Percentiles rank a stretch among this genome's conserved stretches.
phyloP scores from a whole-genome alignment of 1,139 yeast species.

The Debaryomyces coudertii region DNA sequence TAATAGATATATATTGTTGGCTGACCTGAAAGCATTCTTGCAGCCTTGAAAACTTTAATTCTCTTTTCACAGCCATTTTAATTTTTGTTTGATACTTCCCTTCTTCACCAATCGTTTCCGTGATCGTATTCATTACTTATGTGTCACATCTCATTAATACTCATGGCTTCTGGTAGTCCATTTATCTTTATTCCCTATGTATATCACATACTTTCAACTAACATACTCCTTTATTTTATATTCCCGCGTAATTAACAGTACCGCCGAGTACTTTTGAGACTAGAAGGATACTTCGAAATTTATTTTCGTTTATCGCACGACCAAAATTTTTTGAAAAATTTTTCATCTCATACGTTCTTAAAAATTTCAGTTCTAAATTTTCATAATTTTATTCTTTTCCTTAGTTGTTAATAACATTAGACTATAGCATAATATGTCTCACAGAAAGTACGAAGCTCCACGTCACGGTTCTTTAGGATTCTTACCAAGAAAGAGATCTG shows the following conservation, averaged over 20 bases:
- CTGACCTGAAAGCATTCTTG: neutral
- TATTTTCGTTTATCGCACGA: slow-evolving; percentile 16
- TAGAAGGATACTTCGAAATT: neutral
- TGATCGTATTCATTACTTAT: slow-evolving; percentile 1
- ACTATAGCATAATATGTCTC: slow-evolving; percentile 69
- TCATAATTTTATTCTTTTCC: slow-evolving; percentile 15
- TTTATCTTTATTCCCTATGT: slow-evolving; percentile 2
- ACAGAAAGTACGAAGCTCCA: slow-evolving; percentile 99
- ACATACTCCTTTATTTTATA: neutral
- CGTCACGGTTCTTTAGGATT: slow-evolving; percentile 99
- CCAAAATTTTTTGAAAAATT: slow-evolving; percentile 16
- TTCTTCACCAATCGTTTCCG: neutral
- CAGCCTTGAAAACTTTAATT: neutral
- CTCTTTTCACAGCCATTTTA: slow-evolving; percentile 7
- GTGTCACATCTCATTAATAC: neutral
- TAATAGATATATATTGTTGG: neutral
- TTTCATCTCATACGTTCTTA: slow-evolving; percentile 9
- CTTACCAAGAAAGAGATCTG: slow-evolving; percentile 99
- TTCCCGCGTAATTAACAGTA: slow-evolving; percentile 5
- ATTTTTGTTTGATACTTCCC: neutral
- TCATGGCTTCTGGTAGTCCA: neutral
- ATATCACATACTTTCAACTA: neutral
- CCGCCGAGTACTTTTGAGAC: slow-evolving; percentile 3
- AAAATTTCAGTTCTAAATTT: slow-evolving; percentile 11
- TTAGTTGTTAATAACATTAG: slow-evolving; percentile 30